Percentiles rank a stretch among this genome's conserved stretches.
These are phyloP conservation scores for Penicillium sclerotiorum DNA, from an alignment of 2,329 filamentous ascomycete genomes.

Conservation along the genomic window DNA sequence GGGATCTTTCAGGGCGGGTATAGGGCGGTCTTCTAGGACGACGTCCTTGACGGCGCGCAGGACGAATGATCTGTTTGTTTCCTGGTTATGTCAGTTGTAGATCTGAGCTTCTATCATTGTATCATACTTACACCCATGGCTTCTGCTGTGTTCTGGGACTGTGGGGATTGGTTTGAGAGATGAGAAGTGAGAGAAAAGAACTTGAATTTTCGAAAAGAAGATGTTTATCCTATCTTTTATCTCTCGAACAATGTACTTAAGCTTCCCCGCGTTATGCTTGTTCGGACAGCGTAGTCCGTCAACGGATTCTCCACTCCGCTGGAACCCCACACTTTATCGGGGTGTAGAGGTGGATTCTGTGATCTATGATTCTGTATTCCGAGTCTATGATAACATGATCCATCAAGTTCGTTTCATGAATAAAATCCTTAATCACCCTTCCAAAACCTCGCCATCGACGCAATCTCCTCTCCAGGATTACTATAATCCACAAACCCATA, in stretches of 20 bases:
- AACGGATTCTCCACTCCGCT: constrained; percentile 5
- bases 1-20: constrained; percentile 41
- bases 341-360: not conserved
- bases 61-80: constrained; percentile 47
- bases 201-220: no score
- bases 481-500: constrained; percentile 41
- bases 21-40: constrained; percentile 48
- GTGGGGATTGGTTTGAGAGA: no score
- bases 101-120: not conserved
- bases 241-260: not conserved
- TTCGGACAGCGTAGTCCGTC: constrained; percentile 1
- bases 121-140: no score
- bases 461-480: constrained; percentile 9
- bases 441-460: constrained; percentile 11
- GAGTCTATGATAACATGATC: no score
- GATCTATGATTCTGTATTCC: no score
- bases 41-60: constrained; percentile 50
- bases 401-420: no score
- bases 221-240: no score
- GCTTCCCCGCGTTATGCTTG: not conserved
- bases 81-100: not conserved
- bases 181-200: no score
- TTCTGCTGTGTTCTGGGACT: no score
- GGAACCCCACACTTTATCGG: not conserved
- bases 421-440: not conserved